These are phyloP conservation scores for Chrysosporium queenslandicum DNA, from an alignment of 2,329 filamentous ascomycete species.

Conservation along the genomic window DNA sequence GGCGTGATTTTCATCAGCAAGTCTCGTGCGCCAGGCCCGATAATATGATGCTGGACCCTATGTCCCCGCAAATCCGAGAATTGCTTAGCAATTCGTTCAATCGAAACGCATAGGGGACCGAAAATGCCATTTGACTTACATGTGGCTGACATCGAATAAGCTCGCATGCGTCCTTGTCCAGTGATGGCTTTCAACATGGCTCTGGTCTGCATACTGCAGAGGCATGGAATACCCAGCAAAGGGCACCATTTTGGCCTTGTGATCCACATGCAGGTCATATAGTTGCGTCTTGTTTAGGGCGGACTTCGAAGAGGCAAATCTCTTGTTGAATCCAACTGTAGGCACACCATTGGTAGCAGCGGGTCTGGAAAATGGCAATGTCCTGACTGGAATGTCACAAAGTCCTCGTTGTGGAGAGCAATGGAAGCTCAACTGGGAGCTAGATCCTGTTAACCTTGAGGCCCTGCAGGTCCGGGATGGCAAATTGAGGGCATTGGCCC, in stretches of 20 bases:
- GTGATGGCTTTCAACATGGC: constrained; percentile 73
- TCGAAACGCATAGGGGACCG: not conserved
- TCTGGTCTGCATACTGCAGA: constrained; percentile 69
- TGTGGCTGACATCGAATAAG: constrained; percentile 92
- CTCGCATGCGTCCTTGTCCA: constrained; percentile 84
- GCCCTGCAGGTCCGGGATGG: constrained; percentile 21
- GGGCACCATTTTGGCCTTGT: constrained; percentile 90
- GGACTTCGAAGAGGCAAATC: constrained; percentile 27
- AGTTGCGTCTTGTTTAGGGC: constrained; percentile 52
- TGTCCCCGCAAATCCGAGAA: not conserved
- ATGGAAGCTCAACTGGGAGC: constrained; percentile 19
- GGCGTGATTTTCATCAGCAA: constrained; percentile 83
- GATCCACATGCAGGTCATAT: constrained; percentile 64
- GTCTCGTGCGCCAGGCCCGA: constrained; percentile 64
- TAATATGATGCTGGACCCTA: constrained; percentile 71
- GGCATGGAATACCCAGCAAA: constrained; percentile 93
- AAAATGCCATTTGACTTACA: constrained; percentile 47
- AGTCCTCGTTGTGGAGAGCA: constrained; percentile 4
- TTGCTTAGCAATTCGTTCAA: not conserved
- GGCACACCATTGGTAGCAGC: not conserved
- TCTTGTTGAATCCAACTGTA: constrained; percentile 18
- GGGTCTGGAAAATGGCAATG: constrained; percentile 1
- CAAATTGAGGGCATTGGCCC: constrained; percentile 24
- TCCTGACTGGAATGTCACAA: constrained; percentile 7
- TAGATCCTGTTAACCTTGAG: constrained; percentile 26